Conservation (phyloP, 2,329 filamentous ascomycete genomes). For the Claviceps purpurea region DNA sequence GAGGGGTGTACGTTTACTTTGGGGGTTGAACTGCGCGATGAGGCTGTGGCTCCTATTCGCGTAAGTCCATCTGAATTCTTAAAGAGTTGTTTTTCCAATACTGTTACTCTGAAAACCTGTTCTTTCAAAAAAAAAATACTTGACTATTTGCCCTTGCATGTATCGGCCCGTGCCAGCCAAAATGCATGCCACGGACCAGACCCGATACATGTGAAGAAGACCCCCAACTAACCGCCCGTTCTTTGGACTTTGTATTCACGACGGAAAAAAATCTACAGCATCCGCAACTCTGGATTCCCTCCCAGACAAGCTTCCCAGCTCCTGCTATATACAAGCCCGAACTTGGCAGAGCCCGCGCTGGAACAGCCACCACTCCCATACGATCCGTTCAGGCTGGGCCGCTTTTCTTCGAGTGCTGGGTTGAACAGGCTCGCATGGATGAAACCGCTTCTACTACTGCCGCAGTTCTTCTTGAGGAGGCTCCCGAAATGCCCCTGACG, state of each 20-base stretch:
- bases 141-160: not conserved
- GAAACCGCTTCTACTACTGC: not conserved
- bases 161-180: not conserved
- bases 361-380: conserved; percentile 32
- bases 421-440: conserved; percentile 27
- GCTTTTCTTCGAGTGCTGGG: conserved; percentile 53
- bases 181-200: not conserved
- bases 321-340: conserved; percentile 16
- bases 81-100: no score
- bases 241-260: not conserved
- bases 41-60: conserved; percentile 42
- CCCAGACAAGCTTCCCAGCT: conserved; percentile 32
- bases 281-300: conserved; percentile 48
- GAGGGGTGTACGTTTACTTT: conserved; percentile 59
- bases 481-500: not conserved
- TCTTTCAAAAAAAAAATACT: not conserved
- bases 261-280: conserved; percentile 23
- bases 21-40: conserved; percentile 57
- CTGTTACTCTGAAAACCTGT: not conserved
- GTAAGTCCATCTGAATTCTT: conserved; percentile 23
- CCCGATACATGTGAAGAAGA: not conserved
- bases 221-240: not conserved
- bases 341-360: conserved; percentile 19
- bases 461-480: not conserved
- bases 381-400: conserved; percentile 43